Base-by-base conservation (phyloP, 2,329 filamentous ascomycete genomes). In the Hyphodiscus sp. region DNA sequence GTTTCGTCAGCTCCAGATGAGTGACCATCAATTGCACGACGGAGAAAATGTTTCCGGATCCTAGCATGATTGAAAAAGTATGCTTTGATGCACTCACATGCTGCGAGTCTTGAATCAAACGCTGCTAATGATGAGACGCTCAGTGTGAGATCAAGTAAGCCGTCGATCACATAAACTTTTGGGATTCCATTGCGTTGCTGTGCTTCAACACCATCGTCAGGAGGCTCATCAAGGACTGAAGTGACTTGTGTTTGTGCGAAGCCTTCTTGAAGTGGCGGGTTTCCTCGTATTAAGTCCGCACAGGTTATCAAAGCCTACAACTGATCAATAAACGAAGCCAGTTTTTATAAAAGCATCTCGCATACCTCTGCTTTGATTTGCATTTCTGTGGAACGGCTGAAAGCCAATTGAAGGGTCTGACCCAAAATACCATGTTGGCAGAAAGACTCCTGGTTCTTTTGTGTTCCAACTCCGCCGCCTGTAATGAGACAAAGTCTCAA, bases 101-200 rank as follows among this genome's bases (percentile, higher is more conserved):
- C 91, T 19, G 92, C 88, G 65, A 91, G 81, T 20, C 94, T 85
- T 41, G 92, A 76, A 69, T 95, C 86, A 61, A 96, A 87, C 38
- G 87, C 77, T 50, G 84, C 78, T 19, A 81, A 72, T 0, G 84
- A 74, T 29, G 85, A 78, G 20, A 86, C 75, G 52, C 84, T 84
- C 9, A 99, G 75, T 0, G 87, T 85, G 44, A 96, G 74, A 62
- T 96, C 90, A 47, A 99, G 76, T 18, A 99, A 76, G 1, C 89
- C 94, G 69, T 97, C 92, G 64, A 99, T 96, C 29, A 99, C 90
- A 70, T 95, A 96, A 33, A 92, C 83, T 52, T 81, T 80, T 15
- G 77, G 72, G 10, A 76, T 69, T n/a, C 76, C 77, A 55, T 82
- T 82, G 57, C 68, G 72, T 43, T 67, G 63, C 20, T 67, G 63